A percentile compares a stretch with the other conserved stretches of the same genome.
Evolutionary conservation across 768 basidiomycete species (phyloP).

Genomic region (Mycena rosella): DNA sequence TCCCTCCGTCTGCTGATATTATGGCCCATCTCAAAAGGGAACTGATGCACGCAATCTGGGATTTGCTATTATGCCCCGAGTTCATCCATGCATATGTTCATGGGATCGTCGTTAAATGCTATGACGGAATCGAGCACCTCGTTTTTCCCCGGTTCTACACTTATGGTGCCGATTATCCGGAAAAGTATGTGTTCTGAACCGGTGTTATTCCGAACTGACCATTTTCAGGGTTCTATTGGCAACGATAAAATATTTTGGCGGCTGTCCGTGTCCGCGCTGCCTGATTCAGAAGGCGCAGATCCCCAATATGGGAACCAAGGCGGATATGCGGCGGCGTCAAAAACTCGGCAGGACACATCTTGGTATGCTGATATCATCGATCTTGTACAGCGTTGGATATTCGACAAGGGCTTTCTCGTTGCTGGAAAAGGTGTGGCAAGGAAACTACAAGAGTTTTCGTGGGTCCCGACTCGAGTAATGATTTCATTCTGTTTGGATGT

Average conservation of each 20-base stretch:
- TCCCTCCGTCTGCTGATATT: too few relatives aligned
- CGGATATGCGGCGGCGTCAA: slow-evolving; percentile 25
- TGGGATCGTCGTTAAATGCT: slow-evolving; percentile 42
- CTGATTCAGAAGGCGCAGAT: slow-evolving; percentile 35
- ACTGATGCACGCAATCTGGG: slow-evolving; percentile 47
- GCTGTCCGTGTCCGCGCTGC: slow-evolving; percentile 45
- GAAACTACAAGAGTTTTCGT: background rate
- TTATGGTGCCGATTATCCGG: slow-evolving; percentile 49
- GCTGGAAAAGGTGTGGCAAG: background rate
- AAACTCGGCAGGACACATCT: background rate
- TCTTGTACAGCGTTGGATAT: slow-evolving; percentile 4
- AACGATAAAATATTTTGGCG: slow-evolving; percentile 39
- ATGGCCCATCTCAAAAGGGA: slow-evolving; percentile 48
- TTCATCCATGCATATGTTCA: slow-evolving; percentile 39
- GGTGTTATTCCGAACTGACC: background rate
- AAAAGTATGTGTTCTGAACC: slow-evolving; percentile 42
- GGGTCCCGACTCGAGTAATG: slow-evolving; percentile 13
- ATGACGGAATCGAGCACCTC: slow-evolving; percentile 39
- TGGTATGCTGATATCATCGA: background rate
- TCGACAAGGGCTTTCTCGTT: background rate
- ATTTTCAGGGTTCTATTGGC: slow-evolving; percentile 37
- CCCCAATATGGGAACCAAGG: slow-evolving; percentile 28
- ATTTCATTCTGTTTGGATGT: background rate
- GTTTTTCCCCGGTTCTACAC: slow-evolving; percentile 44
- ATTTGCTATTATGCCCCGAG: slow-evolving; percentile 38